These are phyloP conservation scores for Trichoderma cornu-damae DNA, from an alignment of 2,329 filamentous ascomycete genomes.

Conservation along the genomic window DNA sequence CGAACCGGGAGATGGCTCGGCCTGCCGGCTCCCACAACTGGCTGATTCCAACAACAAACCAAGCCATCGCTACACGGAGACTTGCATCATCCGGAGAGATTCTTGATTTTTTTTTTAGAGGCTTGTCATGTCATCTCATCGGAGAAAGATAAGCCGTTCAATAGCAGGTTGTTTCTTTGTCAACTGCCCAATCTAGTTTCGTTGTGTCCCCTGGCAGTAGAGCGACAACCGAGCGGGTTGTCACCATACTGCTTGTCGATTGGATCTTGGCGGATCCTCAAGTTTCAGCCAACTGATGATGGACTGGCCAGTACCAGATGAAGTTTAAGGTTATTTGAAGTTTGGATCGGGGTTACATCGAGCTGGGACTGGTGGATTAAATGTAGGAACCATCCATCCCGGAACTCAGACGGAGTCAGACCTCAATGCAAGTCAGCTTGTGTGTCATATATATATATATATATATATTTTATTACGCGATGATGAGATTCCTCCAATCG, in stretches of 20 bases:
- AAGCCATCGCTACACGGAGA: background rate
- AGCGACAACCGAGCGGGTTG: background rate
- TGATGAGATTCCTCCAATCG: slow-evolving; percentile 12
- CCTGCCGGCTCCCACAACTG: background rate
- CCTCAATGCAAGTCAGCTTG: background rate
- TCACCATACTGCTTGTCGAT: background rate
- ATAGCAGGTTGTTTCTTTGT: background rate
- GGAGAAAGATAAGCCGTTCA: background rate
- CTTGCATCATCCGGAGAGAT: background rate
- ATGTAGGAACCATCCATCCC: background rate
- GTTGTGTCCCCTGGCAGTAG: background rate
- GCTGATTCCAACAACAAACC: background rate
- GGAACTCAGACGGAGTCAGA: slow-evolving; percentile 7
- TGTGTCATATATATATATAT: no score
- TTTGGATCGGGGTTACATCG: background rate
- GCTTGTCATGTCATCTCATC: background rate
- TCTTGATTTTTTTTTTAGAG: background rate
- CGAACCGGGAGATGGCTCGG: background rate
- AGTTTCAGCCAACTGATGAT: background rate
- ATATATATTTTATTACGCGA: background rate
- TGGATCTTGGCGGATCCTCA: slow-evolving; percentile 17
- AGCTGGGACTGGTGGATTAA: slow-evolving; percentile 19
- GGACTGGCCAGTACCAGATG: background rate
- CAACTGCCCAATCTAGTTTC: background rate
- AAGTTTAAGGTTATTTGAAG: background rate